A percentile compares a stretch with the other conserved stretches of the same genome.
Conservation (phyloP, 1,139 yeast genomes). For the Candida glucosophila region DNA sequence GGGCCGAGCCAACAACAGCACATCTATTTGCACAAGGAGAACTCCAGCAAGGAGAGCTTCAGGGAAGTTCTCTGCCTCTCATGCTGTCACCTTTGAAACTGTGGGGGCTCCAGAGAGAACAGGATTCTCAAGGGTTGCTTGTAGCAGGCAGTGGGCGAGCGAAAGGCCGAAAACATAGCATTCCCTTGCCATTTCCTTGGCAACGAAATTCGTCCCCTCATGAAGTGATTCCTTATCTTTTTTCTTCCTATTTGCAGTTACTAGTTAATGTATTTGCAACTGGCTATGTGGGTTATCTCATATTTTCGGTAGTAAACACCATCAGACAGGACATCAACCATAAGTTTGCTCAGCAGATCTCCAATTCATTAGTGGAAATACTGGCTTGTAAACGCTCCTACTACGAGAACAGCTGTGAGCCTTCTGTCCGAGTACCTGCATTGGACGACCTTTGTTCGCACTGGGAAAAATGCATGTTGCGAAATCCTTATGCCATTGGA, state of each 20-base stretch:
- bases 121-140: no score
- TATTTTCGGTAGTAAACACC: conserved; percentile 34
- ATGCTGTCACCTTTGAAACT: no score
- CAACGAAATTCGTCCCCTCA: conserved; percentile 25
- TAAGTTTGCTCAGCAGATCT: conserved; percentile 34
- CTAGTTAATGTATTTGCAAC: conserved; percentile 38
- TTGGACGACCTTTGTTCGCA: conserved; percentile 45
- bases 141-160: neutral
- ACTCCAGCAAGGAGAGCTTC: neutral
- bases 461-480: conserved; percentile 59
- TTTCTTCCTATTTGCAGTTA: conserved; percentile 54
- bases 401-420: conserved; percentile 47
- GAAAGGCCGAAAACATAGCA: neutral
- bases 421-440: conserved; percentile 51
- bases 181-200: conserved; percentile 45
- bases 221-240: conserved; percentile 38
- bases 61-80: no score
- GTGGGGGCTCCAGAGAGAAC: no score
- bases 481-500: conserved; percentile 36
- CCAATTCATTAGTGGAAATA: conserved; percentile 29
- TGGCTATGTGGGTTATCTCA: conserved; percentile 31
- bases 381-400: conserved; percentile 45
- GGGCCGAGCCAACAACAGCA: no score
- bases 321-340: conserved; percentile 45
- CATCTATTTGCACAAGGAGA: neutral